A percentile compares a stretch with the other conserved stretches of the same genome.
Evolutionary conservation across 2,329 filamentous ascomycete genomes (phyloP).

Genomic region (Stemphylium beticola): DNA sequence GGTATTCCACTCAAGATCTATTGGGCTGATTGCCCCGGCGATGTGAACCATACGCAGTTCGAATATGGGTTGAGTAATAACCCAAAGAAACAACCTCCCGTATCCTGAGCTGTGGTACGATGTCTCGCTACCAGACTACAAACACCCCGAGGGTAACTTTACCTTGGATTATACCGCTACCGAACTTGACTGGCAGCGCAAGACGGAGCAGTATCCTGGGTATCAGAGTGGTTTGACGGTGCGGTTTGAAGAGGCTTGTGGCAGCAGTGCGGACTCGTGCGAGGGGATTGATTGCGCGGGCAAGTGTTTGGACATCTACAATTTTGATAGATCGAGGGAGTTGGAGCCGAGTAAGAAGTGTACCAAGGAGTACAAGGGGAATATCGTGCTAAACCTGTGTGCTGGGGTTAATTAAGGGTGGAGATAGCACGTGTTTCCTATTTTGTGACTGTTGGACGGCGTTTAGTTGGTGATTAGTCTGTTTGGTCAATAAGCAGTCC

Average conservation of each 20-base stretch:
- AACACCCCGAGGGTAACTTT: neutral
- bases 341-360: conserved; percentile 23
- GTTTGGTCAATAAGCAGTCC: neutral
- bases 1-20: neutral
- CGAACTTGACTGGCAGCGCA: conserved; percentile 2
- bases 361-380: conserved; percentile 18
- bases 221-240: conserved; percentile 20
- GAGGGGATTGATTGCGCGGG: conserved; percentile 14
- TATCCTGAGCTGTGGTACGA: conserved; percentile 21
- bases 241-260: conserved; percentile 7
- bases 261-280: conserved; percentile 7
- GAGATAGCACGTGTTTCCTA: neutral
- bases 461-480: neutral
- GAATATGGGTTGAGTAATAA: conserved; percentile 3
- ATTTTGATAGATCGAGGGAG: conserved; percentile 21
- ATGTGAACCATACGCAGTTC: conserved; percentile 1
- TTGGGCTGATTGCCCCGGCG: neutral
- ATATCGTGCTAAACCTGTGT: conserved; percentile 22
- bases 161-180: conserved; percentile 15
- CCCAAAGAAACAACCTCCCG: neutral
- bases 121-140: conserved; percentile 22
- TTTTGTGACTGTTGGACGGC: neutral
- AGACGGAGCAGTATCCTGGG: conserved; percentile 23
- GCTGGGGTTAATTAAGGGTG: neutral
- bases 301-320: neutral